These are phyloP conservation scores for Penicillium malachiteum DNA, from an alignment of 495 filamentous ascomycete species.

Conservation along the genomic window DNA sequence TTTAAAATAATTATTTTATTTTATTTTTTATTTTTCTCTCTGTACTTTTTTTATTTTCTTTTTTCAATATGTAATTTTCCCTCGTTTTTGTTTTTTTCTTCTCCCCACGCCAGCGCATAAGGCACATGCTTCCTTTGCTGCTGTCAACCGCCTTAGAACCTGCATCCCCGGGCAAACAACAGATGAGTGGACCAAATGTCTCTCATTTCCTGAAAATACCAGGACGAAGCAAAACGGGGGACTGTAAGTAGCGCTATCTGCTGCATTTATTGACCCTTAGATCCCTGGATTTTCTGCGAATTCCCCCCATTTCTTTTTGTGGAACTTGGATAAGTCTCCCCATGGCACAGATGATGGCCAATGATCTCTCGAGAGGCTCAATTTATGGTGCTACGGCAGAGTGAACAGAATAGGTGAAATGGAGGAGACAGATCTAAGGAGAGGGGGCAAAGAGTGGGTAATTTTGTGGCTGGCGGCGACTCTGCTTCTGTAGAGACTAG, in stretches of 20 bases:
- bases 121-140: constrained; percentile 17
- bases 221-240: neutral
- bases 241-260: neutral
- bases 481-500: neutral
- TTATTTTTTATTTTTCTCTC: neutral
- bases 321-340: constrained; percentile 10
- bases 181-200: constrained; percentile 3
- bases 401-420: neutral
- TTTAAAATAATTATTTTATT: neutral
- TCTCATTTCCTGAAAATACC: neutral
- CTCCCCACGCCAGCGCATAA: constrained; percentile 15
- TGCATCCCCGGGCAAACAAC: constrained; percentile 13
- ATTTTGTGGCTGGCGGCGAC: neutral
- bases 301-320: constrained; percentile 7
- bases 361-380: constrained; percentile 23
- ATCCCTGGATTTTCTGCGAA: too few species aligned
- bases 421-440: neutral
- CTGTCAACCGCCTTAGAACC: constrained; percentile 17
- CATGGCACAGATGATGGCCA: constrained; percentile 21
- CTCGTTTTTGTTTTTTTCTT: neutral
- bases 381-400: constrained; percentile 20
- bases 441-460: neutral
- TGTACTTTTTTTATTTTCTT: neutral
- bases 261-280: neutral
- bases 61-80: neutral